These are phyloP conservation scores for Psophocarpus tetragonolobus DNA, from an alignment of 306 rosid genomes.

Conservation along the genomic window DNA sequence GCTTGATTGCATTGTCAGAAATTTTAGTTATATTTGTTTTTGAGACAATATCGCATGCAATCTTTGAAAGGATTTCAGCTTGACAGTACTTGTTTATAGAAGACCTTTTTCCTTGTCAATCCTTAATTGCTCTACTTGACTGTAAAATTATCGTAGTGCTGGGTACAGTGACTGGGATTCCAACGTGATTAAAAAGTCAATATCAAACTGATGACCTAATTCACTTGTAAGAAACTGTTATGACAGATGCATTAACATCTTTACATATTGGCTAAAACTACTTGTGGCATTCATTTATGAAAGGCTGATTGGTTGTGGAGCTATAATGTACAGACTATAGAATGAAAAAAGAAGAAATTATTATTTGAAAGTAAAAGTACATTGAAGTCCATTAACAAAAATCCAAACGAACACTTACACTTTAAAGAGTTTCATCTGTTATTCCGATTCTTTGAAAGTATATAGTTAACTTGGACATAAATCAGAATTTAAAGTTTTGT, in stretches of 20 bases:
- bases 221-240: not conserved
- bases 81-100: not conserved
- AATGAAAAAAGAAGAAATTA: too few relatives aligned
- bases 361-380: too few relatives aligned
- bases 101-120: not conserved
- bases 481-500: not conserved
- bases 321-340: too few relatives aligned
- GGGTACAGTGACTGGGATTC: not conserved
- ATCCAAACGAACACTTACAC: too few relatives aligned
- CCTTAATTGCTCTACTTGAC: not conserved
- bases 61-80: not conserved
- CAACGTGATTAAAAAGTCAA: not conserved
- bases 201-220: not conserved
- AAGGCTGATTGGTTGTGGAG: not conserved
- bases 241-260: not conserved
- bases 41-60: constrained; percentile 8
- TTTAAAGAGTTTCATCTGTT: not conserved
- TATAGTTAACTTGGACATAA: not conserved
- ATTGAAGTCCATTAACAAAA: too few relatives aligned
- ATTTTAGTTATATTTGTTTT: not conserved
- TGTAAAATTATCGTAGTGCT: not conserved
- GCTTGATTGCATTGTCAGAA: not conserved
- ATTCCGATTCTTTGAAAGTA: not conserved
- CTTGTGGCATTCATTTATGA: not conserved
- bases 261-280: not conserved